Percentiles rank a stretch among this genome's conserved stretches.
Conservation (phyloP, 768 basidiomycete genomes). For the Butyriboletus loyo region DNA sequence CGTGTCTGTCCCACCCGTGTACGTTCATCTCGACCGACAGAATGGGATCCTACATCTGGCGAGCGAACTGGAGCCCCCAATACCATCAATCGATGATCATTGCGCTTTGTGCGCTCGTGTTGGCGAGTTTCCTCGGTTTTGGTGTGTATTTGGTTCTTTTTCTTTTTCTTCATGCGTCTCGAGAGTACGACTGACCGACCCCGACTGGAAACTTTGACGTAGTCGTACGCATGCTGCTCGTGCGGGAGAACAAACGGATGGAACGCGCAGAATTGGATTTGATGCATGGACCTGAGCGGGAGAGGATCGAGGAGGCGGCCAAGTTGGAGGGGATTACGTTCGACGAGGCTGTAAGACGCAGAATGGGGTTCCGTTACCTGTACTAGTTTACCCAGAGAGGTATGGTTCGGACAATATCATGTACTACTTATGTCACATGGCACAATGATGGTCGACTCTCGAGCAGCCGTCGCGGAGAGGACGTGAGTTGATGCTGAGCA, state of each 20-base stretch:
- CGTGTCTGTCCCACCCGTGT: neutral
- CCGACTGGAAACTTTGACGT: neutral
- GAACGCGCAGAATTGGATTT: slow-evolving; percentile 46
- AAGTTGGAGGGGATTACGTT: slow-evolving; percentile 57
- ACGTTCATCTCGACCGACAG: slow-evolving; percentile 26
- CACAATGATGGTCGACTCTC: too few species aligned
- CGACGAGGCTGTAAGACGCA: slow-evolving; percentile 55
- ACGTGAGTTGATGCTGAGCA: too few species aligned
- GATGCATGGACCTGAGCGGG: slow-evolving; percentile 43
- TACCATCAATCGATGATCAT: slow-evolving; percentile 66
- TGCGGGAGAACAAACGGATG: slow-evolving; percentile 48
- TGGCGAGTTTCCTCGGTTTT: slow-evolving; percentile 34
- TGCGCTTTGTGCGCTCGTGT: slow-evolving; percentile 34
- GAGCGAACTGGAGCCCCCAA: slow-evolving; percentile 53
- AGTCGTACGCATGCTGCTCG: slow-evolving; percentile 44
- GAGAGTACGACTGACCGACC: neutral
- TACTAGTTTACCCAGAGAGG: slow-evolving; percentile 33
- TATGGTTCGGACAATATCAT: neutral
- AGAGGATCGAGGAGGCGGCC: slow-evolving; percentile 56
- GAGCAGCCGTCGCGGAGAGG: too few species aligned
- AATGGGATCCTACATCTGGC: slow-evolving; percentile 64
- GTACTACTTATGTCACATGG: neutral
- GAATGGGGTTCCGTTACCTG: slow-evolving; percentile 57
- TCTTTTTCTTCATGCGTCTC: too few species aligned
- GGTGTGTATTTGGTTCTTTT: slow-evolving; percentile 23